Evolutionary conservation across 176 grass and related monocot genomes (phyloP), one percentile per base, ranked within the genome.

Genomic region (Aegilops bicornis): DNA sequence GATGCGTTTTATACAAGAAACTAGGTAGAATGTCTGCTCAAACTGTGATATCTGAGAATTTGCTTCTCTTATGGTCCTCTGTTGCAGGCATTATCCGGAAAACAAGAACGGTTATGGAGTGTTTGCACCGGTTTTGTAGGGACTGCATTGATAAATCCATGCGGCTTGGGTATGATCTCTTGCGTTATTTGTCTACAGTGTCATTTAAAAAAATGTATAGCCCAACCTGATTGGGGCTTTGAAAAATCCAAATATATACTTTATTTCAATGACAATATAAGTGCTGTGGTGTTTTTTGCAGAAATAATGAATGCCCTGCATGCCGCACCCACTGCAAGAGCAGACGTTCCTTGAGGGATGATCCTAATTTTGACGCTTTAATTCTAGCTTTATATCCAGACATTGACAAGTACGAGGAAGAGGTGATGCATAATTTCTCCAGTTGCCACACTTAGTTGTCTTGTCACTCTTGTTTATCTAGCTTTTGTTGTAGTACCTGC

Each of bases 141-240:
- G 94, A 96, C 60, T 96, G 94, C 84, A 96, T 93, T 80, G 94
- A 96, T 84, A 96, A 93, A 93, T 96, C 94, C 30, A 96, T 96
- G 94, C 80, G 95, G 24, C 95, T 97, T 72, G 92, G 95, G 95
- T 97, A 95, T 89, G 86, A 20, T 45, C 29, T 24, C 39, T 64
- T 33, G 69, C 84, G 19, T 64, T 84, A 71, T 63, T 39, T 89
- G 63, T 70, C 27, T 79, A 35, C 68, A 73, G 33, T 78, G 71
- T 61, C 42, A 66, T 71, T 80, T 42, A 30, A 25, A 59, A 73
- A 80, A 68, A 64, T 45, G 35, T 50, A 40, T 63, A 86, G 33
- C n/a, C 69, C 60, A 76, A 31, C 33, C 15, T 84, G 29, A 40
- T 64, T 64, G 14, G 16, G 8, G 68, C 22, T 62, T 54, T 80